Percentiles rank a stretch among this genome's conserved stretches.
Evolutionary conservation across 768 basidiomycete genomes (phyloP).

Genomic region (Tephrocybe sp.): DNA sequence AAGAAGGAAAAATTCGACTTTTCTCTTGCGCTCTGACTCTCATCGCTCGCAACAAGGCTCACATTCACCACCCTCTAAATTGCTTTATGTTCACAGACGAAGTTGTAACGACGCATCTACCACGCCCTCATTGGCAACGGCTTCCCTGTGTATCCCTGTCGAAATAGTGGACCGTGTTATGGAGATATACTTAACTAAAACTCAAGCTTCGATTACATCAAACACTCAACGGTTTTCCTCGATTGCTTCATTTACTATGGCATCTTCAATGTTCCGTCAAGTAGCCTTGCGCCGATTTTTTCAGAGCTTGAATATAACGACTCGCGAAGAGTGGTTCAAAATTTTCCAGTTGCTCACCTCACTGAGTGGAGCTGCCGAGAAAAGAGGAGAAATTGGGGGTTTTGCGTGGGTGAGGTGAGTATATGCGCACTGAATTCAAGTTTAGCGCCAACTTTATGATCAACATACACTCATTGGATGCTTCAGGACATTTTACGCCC

Average conservation of each 20-base stretch:
- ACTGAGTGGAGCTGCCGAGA: constrained; percentile 11
- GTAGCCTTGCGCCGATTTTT: constrained; percentile 40
- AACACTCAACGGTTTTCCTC: constrained; percentile 23
- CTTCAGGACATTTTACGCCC: constrained; percentile 28
- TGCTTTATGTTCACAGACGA: neutral
- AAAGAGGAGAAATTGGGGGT: constrained; percentile 20
- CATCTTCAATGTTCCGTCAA: constrained; percentile 38
- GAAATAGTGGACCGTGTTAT: constrained; percentile 37
- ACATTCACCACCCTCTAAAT: too few relatives aligned
- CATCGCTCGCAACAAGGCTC: neutral
- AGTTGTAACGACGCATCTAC: neutral
- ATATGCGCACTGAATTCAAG: constrained; percentile 19
- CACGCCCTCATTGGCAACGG: neutral
- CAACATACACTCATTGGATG: neutral
- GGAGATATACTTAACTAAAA: constrained; percentile 19
- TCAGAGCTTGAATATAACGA: constrained; percentile 26
- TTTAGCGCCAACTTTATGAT: neutral
- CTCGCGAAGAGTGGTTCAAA: constrained; percentile 19
- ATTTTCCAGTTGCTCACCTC: constrained; percentile 22
- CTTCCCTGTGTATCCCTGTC: constrained; percentile 27
- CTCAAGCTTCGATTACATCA: constrained; percentile 1
- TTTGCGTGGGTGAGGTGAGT: constrained; percentile 49
- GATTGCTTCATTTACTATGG: constrained; percentile 37
- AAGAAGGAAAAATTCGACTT: constrained; percentile 3
- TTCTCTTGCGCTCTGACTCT: neutral